phyloP scores from a whole-genome alignment of 345 rosid species.

The Odontarrhena argentea region DNA sequence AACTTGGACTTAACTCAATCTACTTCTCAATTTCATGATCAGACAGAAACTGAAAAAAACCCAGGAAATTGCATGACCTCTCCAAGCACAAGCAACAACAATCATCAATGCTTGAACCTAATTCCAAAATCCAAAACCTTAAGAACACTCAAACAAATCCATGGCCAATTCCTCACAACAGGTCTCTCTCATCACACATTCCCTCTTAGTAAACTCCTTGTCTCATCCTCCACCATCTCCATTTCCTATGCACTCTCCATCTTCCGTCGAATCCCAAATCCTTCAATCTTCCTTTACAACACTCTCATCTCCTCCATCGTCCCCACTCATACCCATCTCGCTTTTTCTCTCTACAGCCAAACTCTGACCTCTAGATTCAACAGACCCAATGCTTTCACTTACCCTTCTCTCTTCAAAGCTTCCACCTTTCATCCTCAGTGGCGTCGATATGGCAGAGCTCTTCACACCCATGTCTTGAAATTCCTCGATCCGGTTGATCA shows the following conservation, averaged over 20 bases:
- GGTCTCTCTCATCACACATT: constrained; percentile 62
- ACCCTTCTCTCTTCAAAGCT: constrained; percentile 71
- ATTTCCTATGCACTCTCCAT: constrained; percentile 51
- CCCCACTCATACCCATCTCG: constrained; percentile 41
- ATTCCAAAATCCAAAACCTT: constrained; percentile 53
- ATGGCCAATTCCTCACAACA: constrained; percentile 49
- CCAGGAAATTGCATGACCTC: constrained; percentile 45
- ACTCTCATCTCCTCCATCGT: constrained; percentile 57
- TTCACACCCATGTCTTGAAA: constrained; percentile 63
- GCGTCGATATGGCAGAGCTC: constrained; percentile 51
- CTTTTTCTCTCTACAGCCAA: constrained; percentile 51
- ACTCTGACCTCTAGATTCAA: constrained; percentile 34
- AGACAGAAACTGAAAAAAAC: not conserved
- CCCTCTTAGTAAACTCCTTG: constrained; percentile 67
- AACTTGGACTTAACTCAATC: not conserved
- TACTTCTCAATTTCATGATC: not conserved
- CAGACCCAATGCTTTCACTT: constrained; percentile 59
- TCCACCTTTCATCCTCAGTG: constrained; percentile 44
- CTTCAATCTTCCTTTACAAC: constrained; percentile 63
- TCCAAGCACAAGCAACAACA: constrained; percentile 45
- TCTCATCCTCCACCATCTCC: constrained; percentile 42
- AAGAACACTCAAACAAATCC: constrained; percentile 52
- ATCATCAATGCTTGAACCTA: constrained; percentile 47
- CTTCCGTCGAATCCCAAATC: constrained; percentile 52
- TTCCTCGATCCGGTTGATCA: constrained; percentile 44